Percentiles rank a stretch among this genome's conserved stretches.
Conservation (phyloP, 2,329 filamentous ascomycete species). For the Arthrinium puccinioides region DNA sequence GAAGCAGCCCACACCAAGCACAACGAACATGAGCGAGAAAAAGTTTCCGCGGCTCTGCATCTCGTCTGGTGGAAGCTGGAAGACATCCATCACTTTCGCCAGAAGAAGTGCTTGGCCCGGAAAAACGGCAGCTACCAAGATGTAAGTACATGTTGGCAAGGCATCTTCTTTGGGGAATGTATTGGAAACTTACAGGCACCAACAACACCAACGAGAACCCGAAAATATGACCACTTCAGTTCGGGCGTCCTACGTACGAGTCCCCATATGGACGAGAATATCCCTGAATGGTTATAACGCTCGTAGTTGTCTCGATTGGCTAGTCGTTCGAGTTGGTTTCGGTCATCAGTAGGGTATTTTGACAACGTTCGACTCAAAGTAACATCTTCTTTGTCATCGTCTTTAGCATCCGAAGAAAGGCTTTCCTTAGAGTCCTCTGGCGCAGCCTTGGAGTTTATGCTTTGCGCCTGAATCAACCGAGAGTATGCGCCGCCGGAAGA, state of each 20-base stretch:
- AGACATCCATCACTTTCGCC: too few relatives aligned
- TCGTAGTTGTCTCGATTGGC: conserved; percentile 67
- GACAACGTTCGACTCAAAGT: neutral
- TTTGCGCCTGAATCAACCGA: conserved; percentile 62
- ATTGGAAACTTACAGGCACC: conserved; percentile 81
- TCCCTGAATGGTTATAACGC: conserved; percentile 55
- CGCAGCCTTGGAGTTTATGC: neutral
- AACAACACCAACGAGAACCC: conserved; percentile 77
- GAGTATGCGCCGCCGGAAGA: conserved; percentile 66
- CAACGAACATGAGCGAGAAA: conserved; percentile 83
- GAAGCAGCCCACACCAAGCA: too few relatives aligned
- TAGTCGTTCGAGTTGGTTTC: conserved; percentile 42
- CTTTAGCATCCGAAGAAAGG: too few relatives aligned
- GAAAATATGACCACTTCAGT: too few relatives aligned
- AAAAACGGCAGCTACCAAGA: too few relatives aligned
- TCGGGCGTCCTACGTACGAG: too few relatives aligned
- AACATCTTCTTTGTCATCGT: too few relatives aligned
- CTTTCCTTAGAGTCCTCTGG: too few relatives aligned
- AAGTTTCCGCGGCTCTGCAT: conserved; percentile 62
- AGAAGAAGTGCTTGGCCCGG: too few relatives aligned
- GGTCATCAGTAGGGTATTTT: neutral
- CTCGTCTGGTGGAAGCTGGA: too few relatives aligned
- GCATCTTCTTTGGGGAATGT: too few relatives aligned
- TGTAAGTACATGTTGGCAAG: too few relatives aligned
- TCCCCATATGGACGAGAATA: conserved; percentile 38